Base-by-base conservation (phyloP, 1,139 yeast species). In the Hanseniaspora gamundiae region DNA sequence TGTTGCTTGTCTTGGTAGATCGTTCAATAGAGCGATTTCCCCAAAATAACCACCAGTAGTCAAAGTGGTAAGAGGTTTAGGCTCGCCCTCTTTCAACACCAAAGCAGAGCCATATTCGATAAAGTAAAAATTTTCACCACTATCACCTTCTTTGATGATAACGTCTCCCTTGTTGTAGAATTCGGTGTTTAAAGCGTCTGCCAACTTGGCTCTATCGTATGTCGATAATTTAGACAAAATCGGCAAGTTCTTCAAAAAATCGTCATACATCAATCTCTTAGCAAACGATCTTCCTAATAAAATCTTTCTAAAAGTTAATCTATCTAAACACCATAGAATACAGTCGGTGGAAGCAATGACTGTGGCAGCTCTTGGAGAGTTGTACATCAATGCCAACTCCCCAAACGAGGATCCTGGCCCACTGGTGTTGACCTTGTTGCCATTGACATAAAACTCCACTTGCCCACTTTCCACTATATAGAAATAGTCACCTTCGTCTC, bases 291-390 rank as follows among this genome's bases (percentile, higher is more conserved):
- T 86, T 55, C 88, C 95, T 57, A 88, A 72, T 48, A 91, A 71
- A 51, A 91, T 91, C 61, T 91, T 76, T 64, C 96, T 80, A 71
- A 91, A 91, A 1, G 97, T 88, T 56, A 83, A 69, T 59, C 98
- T 78, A 65, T 91, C 98, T 55, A 91, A 73, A 1, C 95, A 94
- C 96, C 96, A 91, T 43, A 88, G 73, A 29, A 74, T 75, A 56
- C 80, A 74, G 51, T 78, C 82, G 9, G 79, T 67, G 28, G 77
- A 72, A 9, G 96, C 94, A 19, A 73, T 59, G 1, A 86, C 97
- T 1, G 97, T 87, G 16, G 97, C 98, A 6, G 97, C 98, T 65
- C 98, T 78, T 48, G 97, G 97, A 19, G 96, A 80, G 64, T 91
- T 91, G 68, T 91, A 91, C 95, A 91, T 87, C 56, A 91, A 74